Percentiles rank a stretch among this genome's conserved stretches.
Conservation (phyloP, 345 rosid genomes). For the Angophora floribunda region DNA sequence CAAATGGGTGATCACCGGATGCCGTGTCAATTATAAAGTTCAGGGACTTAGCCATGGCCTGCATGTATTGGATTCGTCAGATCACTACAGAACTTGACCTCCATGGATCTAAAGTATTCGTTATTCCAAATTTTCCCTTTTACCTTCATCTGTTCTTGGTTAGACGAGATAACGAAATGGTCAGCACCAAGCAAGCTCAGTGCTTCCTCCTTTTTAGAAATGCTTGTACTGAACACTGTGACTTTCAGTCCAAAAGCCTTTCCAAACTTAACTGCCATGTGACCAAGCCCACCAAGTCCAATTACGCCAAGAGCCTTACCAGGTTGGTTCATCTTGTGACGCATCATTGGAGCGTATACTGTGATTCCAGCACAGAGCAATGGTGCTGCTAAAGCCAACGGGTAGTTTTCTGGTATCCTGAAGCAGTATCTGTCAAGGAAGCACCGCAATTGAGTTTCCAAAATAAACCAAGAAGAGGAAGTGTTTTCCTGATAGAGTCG, state of each 20-base stretch:
- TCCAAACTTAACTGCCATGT: constrained; percentile 97
- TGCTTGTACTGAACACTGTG: constrained; percentile 80
- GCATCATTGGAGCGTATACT: constrained; percentile 78
- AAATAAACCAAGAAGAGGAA: background rate
- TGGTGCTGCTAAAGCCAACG: constrained; percentile 76
- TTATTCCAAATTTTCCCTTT: background rate
- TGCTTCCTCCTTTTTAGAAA: constrained; percentile 80
- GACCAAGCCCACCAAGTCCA: constrained; percentile 96
- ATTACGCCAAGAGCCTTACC: constrained; percentile 82
- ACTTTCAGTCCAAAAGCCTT: constrained; percentile 85
- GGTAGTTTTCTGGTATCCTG: constrained; percentile 61
- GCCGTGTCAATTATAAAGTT: constrained; percentile 83
- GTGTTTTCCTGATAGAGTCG: background rate
- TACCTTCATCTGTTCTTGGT: constrained; percentile 75
- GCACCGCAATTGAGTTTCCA: background rate
- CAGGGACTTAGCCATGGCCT: constrained; percentile 54
- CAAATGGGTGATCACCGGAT: constrained; percentile 83
- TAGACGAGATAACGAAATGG: constrained; percentile 64
- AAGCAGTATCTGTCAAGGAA: constrained; percentile 61
- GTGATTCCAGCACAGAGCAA: constrained; percentile 91
- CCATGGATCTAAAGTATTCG: background rate
- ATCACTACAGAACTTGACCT: background rate
- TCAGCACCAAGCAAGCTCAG: constrained; percentile 59
- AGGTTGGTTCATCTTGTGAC: constrained; percentile 78
- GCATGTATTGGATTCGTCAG: background rate